Percentiles rank a stretch among this genome's conserved stretches.
Evolutionary conservation across 225 moss, liverwort and hornwort species (phyloP).

Genomic region (Lunularia cruciata): DNA sequence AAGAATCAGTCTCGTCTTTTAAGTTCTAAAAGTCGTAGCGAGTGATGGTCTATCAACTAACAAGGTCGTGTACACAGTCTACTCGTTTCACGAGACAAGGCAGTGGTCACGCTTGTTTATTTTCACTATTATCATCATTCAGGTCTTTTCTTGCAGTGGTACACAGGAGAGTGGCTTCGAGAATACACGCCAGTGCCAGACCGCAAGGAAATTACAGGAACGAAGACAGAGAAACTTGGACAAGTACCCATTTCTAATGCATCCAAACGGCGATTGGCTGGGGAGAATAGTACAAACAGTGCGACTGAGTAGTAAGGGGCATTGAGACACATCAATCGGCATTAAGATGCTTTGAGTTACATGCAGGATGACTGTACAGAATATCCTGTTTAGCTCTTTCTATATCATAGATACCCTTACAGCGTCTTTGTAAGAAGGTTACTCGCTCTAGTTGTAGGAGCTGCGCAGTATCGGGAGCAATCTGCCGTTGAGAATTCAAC

Average conservation of each 20-base stretch:
- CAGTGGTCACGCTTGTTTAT: neutral
- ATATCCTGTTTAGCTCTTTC: neutral
- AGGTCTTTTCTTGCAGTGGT: conserved; percentile 60
- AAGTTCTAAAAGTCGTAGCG: no score
- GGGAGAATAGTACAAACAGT: conserved; percentile 22
- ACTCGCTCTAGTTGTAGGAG: no score
- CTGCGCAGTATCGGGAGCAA: no score
- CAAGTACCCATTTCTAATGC: conserved; percentile 77
- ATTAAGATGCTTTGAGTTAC: neutral
- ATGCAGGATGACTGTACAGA: conserved; percentile 8
- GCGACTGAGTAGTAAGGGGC: neutral
- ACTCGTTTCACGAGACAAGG: no score
- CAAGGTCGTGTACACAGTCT: no score
- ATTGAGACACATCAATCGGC: neutral
- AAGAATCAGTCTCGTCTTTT: no score
- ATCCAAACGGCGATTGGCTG: conserved; percentile 69
- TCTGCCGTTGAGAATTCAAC: no score
- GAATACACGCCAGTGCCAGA: conserved; percentile 58
- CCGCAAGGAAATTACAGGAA: conserved; percentile 34
- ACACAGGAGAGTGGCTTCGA: conserved; percentile 78
- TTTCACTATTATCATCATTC: neutral
- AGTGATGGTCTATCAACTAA: no score
- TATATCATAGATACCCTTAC: neutral
- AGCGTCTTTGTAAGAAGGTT: no score
- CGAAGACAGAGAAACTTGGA: conserved; percentile 58